Evolutionary conservation across 2,329 filamentous ascomycete genomes (phyloP).

Genomic region (Venturia asperata): DNA sequence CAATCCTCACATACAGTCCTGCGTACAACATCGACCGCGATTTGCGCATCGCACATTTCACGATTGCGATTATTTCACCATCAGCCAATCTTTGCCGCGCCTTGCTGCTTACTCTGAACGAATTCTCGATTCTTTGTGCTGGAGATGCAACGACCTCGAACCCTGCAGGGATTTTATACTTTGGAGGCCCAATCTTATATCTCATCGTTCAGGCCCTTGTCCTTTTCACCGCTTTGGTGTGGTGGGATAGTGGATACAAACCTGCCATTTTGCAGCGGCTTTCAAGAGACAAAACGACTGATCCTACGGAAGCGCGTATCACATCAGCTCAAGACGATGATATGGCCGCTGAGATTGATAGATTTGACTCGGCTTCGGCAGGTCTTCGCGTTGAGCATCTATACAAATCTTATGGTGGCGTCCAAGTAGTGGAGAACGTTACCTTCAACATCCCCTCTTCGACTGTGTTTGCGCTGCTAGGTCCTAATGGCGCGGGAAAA

Average conservation of each 20-base stretch:
- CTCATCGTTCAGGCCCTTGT: constrained; percentile 65
- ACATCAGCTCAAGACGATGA: constrained; percentile 46
- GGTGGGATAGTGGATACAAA: constrained; percentile 65
- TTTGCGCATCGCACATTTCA: constrained; percentile 65
- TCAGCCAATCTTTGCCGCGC: constrained; percentile 68
- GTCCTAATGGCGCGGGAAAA: constrained; percentile 64
- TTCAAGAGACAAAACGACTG: constrained; percentile 33
- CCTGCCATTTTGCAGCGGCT: constrained; percentile 51
- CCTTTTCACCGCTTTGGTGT: constrained; percentile 66
- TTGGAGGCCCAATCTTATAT: constrained; percentile 79
- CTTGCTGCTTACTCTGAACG: constrained; percentile 70
- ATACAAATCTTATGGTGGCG: constrained; percentile 69
- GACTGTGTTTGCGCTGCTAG: constrained; percentile 82
- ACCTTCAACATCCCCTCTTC: constrained; percentile 73
- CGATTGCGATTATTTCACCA: constrained; percentile 66
- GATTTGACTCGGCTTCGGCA: constrained; percentile 52
- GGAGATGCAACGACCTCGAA: constrained; percentile 53
- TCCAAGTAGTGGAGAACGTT: constrained; percentile 74
- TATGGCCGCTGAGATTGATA: constrained; percentile 55
- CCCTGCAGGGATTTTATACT: constrained; percentile 64
- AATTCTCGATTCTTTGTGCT: constrained; percentile 73
- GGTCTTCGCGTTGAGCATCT: constrained; percentile 74
- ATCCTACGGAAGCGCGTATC: constrained; percentile 27
- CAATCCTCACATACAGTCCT: constrained; percentile 60
- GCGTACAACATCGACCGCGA: constrained; percentile 60